Evolutionary conservation across 2,329 filamentous ascomycete species (phyloP), one percentile per base, ranked within the genome.

Genomic region (Decorospora gaudefroyi): DNA sequence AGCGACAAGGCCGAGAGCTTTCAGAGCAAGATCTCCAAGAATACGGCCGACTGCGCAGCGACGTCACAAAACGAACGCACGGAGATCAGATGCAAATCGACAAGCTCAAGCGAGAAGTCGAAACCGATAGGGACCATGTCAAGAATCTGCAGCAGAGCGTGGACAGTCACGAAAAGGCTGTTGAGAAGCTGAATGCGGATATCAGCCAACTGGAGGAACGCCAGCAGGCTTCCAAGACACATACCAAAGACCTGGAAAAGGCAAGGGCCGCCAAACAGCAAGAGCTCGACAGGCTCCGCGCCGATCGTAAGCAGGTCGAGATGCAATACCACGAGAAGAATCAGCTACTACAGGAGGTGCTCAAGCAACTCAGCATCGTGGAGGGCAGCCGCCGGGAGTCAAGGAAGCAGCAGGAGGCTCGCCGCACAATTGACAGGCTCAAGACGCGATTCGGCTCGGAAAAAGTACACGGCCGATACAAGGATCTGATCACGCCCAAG

Each of bases 401-500:
- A 54, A 86, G 90, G 59, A 88, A 84, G 64, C 92, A 97, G 64
- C 74, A 81, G 17, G 79, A 84, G 46, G 84, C 86, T 62, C 90
- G 89, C 61, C 91, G 96, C 65, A 87, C 89, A 64, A 85, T 97
- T 22, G 84, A 85, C 8, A 85, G 88, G 21, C 78, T 99, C 61
- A 96, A 95, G 70, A 86, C 90, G 38, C 87, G 96, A 52, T 96
- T 90, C 60, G 89, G 90, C 1, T 44, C 56, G 3, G 92, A 92
- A 32, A 63, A 60, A 40, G 92, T 99, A 30, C 88, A 88, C 56
- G 93, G 93, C 13, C 85, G 92, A 31, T 83, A 97, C 31, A 89
- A 90, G 51, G 90, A 96, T 55, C 81, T 99, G 28, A 96, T 93
- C 74, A 91, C 89, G 55, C 92, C 93, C 1, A 97, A 96, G 71